Base-by-base conservation (phyloP, 495 filamentous ascomycete genomes). In the Aspergillus homomorphus region DNA sequence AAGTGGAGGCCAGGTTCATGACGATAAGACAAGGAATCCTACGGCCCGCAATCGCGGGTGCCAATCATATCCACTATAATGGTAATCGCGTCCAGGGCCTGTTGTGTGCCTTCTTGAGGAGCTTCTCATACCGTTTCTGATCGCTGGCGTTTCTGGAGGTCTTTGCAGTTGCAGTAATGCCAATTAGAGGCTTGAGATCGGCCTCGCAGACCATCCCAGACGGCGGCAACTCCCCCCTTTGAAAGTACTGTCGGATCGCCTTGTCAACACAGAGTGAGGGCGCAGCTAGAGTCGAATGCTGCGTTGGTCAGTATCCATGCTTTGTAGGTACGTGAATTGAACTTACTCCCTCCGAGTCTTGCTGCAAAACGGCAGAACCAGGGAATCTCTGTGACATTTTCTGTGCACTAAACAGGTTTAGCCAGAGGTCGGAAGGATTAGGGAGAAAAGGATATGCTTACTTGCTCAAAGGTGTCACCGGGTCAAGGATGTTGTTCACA, bases 401-500 rank as follows among this genome's bases (percentile, higher is more conserved):
- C 42, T 71, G 69, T 1, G 83, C 84, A 60, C 75, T 77, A 51
- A 14, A 23, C 10, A 15, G 9, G 6, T 16, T 68, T 58, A 69
- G 65, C n/a, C 18, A 56, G 18, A 6, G 4, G 18, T 20, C 33
- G n/a, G 8, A 14, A 43, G 9, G n/a, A n/a, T n/a, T n/a, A n/a
- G n/a, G n/a, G 3, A 15, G 28, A 9, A 21, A 24, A 22, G 28
- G 23, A 18, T 9, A 33, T n/a, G 24, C 60, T 15, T 59, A 76
- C 75, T 67, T 71, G 30, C 52, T 53, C 5, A 86, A 64, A 4
- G 84, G 79, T 0, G 83, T 86, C 30, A 87, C 84, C 0, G 85
- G 86, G 51, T 89, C 85, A 15, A 79, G 68, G 0, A 73, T 77
- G 63, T 82, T 87, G 51, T 77, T 80, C 2, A 88, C 67, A 54